phyloP scores from a whole-genome alignment of 257 asterid species.

The Nicotiana tomentosiformis region DNA sequence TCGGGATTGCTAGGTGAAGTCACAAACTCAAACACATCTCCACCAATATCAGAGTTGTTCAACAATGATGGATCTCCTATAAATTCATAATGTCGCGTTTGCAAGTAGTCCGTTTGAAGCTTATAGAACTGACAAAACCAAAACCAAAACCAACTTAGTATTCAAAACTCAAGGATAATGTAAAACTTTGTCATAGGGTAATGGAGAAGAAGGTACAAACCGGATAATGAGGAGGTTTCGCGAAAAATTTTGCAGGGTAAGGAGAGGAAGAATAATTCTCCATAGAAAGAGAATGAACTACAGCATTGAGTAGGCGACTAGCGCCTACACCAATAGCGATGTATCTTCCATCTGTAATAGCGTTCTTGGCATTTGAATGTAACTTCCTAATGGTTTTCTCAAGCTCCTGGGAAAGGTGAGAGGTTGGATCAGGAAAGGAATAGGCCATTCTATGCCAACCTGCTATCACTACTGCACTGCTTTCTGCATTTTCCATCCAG shows the following conservation, averaged over 20 bases:
- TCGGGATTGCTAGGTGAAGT: constrained; percentile 74
- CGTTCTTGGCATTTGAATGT: constrained; percentile 42
- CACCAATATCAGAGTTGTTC: constrained; percentile 19
- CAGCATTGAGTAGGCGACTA: constrained; percentile 59
- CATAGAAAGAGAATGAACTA: constrained; percentile 59
- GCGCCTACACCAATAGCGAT: constrained; percentile 64
- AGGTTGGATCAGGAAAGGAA: not conserved
- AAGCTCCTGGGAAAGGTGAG: constrained; percentile 35
- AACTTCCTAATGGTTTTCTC: constrained; percentile 31
- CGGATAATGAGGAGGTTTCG: constrained; percentile 45
- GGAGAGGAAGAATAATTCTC: constrained; percentile 38
- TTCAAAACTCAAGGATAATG: too few relatives aligned
- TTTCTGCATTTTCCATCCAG: constrained; percentile 33
- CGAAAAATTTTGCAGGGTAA: constrained; percentile 44
- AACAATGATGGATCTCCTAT: constrained; percentile 33
- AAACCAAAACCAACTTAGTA: too few relatives aligned
- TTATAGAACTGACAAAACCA: constrained; percentile 35
- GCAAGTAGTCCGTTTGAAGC: constrained; percentile 45
- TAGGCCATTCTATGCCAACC: constrained; percentile 94
- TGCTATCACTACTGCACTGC: constrained; percentile 43
- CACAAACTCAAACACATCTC: constrained; percentile 51
- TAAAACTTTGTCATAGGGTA: too few relatives aligned
- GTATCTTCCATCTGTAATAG: constrained; percentile 40
- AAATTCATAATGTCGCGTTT: constrained; percentile 33
- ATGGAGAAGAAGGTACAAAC: not conserved